phyloP scores from a whole-genome alignment of 2,329 filamentous ascomycete species.

The Colletotrichum sublineola region DNA sequence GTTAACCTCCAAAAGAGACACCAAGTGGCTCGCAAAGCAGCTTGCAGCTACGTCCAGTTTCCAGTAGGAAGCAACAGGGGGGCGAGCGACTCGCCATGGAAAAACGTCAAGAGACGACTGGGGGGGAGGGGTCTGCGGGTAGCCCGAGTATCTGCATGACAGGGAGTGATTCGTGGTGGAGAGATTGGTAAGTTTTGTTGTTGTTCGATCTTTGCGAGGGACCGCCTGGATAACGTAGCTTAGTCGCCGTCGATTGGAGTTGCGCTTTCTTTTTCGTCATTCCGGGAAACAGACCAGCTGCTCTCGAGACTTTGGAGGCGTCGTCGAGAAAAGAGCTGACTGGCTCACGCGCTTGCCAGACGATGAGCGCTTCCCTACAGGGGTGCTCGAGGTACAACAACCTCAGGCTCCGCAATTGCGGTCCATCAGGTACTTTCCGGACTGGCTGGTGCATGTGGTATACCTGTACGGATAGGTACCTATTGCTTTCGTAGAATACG shows the following conservation, averaged over 20 bases:
- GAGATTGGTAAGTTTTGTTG: neutral
- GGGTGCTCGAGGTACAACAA: neutral
- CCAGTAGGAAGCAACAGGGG: neutral
- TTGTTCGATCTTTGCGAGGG: conserved; percentile 19
- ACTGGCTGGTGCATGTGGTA: neutral
- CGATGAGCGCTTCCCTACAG: conserved; percentile 18
- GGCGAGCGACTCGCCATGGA: conserved; percentile 1
- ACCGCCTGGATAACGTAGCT: neutral
- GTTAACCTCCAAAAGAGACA: conserved; percentile 5
- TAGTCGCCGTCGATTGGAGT: conserved; percentile 8
- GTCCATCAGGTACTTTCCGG: neutral
- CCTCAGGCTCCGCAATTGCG: neutral
- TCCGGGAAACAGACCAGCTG: conserved; percentile 38
- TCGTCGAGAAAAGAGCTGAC: conserved; percentile 17
- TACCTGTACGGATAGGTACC: neutral
- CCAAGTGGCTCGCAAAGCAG: conserved; percentile 5
- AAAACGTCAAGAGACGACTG: conserved; percentile 20
- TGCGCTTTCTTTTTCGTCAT: conserved; percentile 31
- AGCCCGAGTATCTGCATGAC: neutral
- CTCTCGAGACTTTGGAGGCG: conserved; percentile 14
- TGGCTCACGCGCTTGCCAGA: conserved; percentile 19
- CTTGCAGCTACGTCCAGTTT: neutral
- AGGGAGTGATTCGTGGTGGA: neutral
- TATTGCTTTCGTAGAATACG: neutral
- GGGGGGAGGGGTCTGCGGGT: neutral